Conservation (phyloP, 1,139 yeast genomes). For the Kurtzmaniella quercitrusa region DNA sequence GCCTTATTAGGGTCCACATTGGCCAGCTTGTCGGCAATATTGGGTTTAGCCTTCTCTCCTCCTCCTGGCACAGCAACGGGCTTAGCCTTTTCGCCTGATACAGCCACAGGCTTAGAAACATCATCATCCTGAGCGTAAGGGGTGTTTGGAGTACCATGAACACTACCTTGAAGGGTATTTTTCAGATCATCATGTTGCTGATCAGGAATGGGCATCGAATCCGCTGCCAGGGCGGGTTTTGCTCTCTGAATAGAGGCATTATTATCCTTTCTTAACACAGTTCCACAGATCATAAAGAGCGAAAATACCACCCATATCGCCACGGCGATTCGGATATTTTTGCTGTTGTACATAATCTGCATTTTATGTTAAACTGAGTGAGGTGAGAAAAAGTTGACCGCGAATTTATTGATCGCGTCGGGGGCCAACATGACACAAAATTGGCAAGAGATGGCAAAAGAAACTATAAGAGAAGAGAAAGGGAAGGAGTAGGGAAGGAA, state of each 20-base stretch:
- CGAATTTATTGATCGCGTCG: background rate
- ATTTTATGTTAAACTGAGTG: too few species aligned
- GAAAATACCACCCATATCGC: slow-evolving; percentile 32
- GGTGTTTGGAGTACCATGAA: slow-evolving; percentile 31
- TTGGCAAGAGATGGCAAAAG: background rate
- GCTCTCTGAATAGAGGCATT: slow-evolving; percentile 20
- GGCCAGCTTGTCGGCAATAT: slow-evolving; percentile 20
- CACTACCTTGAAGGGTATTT: slow-evolving; percentile 32
- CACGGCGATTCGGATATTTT: slow-evolving; percentile 33
- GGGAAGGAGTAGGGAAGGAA: too few species aligned
- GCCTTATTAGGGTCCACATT: slow-evolving; percentile 8
- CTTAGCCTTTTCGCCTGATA: background rate
- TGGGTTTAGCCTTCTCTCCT: background rate
- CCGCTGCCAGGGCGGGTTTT: slow-evolving; percentile 23
- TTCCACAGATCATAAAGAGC: slow-evolving; percentile 23
- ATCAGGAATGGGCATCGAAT: slow-evolving; percentile 11
- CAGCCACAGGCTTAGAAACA: slow-evolving; percentile 3
- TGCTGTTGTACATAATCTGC: slow-evolving; percentile 14
- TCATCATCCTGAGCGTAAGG: slow-evolving; percentile 14
- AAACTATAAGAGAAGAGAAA: background rate
- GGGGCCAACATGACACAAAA: background rate
- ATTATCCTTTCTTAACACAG: background rate
- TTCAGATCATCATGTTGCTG: slow-evolving; percentile 19
- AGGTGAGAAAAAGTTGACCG: too few species aligned
- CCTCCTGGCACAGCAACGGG: too few species aligned